Evolutionary conservation across 345 rosid species (phyloP), one percentile per base, ranked within the genome.

Genomic region (Excoecaria agallocha): DNA sequence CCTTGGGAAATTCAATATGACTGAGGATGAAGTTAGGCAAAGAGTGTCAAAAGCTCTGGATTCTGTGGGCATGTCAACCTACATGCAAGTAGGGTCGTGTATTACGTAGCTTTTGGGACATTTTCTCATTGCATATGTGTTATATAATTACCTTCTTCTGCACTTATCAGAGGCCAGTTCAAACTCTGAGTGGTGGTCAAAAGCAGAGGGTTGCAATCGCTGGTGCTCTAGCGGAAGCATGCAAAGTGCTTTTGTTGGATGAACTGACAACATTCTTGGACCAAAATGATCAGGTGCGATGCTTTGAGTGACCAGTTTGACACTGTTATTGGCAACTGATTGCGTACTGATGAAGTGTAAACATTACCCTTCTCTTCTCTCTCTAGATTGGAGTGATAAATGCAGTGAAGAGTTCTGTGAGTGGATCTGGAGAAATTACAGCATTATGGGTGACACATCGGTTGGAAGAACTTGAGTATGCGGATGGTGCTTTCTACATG

Each of bases 171-270:
- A 91, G 97, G 83, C 93, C 97, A 15, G 87, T 94, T 83, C 97
- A 92, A 85, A 94, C 97, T 67, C 91, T 94, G 8, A 94, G 97
- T 72, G 98, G 98, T 64, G 98, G 97, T 80, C 97, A 94, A 80
- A 94, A 94, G 80, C 97, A 94, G 83, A 86, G 97, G 83, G 92
- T 92, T 8, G 98, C 98, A 39, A 92, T 94, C 74, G 98, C 98
- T 1, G 96, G 98, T 71, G 98, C 98, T 83, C 84, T 94, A 60
- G 98, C 98, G 74, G 98, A 94, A 89, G 88, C 94, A 59, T 91
- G 96, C 84, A 91, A 87, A 79, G 97, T 92, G 66, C 81, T 92
- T 51, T 79, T 92, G 70, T 77, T 94, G 78, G 97, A 94, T 79
- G 98, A 94, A 87, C 98, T 94, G 74, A 92, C 98, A 1, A 94